Base-by-base conservation (phyloP, 495 filamentous ascomycete genomes). In the Penicillium turbatum region DNA sequence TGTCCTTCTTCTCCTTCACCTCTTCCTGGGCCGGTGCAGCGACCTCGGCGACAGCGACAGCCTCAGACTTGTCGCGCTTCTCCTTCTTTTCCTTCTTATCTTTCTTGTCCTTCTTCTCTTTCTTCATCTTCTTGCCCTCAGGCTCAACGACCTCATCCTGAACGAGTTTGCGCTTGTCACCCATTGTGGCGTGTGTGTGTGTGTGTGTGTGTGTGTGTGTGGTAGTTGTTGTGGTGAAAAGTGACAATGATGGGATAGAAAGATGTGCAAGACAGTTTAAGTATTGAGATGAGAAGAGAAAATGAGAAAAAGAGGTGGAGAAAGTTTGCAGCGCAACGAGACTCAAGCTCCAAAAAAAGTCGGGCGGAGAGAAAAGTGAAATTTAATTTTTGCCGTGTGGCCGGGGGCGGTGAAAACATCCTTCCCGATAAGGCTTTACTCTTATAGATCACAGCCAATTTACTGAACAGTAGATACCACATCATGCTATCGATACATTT, bases 161-260 rank as follows among this genome's bases (percentile, higher is more conserved):
- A 26, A 58, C 57, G 60, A 71, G 67, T 65, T 77, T 77, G 69
- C 74, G 74, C 65, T 72, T 75, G 57, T 75, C 70, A 46, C 68
- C 61, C 69, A 74, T 77, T 64, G 48, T 67, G 37, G 49, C n/a
- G 35, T 38, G 27, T 16, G 19, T 48, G 16, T 11, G n/a, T n/a
- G 35, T 38, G 27, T 16, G n/a, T n/a, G n/a, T n/a, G n/a, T n/a
- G n/a, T n/a, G n/a, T n/a, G n/a, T n/a, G 19, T 48, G 16, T 11
- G n/a, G 41, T 40, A 6, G 13, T 30, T 34, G 26, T 40, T 40
- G 35, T 15, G 46, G 5, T 31, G 27, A 47, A 36, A 45, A 10
- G 11, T 26, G 6, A 5, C 45, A 40, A 54, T 54, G 15, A 8
- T 21, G 6, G 11, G 15, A 26, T 48, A 17, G 29, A 17, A 51